Percentiles rank a stretch among this genome's conserved stretches.
Conservation (phyloP, 495 filamentous ascomycete species). For the Jackrogersella minutella region DNA sequence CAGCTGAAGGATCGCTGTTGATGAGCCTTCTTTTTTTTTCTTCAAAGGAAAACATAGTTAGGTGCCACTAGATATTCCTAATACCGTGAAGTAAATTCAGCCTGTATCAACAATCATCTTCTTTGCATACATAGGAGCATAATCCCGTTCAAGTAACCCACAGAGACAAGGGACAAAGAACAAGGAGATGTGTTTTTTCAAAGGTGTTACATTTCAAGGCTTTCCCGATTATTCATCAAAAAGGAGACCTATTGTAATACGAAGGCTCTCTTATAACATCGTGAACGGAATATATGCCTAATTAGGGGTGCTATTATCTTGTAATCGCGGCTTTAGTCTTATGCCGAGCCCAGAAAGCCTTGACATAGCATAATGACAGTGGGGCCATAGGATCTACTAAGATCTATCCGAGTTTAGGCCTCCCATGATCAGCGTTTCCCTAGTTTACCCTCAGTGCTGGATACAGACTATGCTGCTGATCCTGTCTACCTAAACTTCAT, state of each 20-base stretch:
- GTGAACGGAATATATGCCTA: not conserved
- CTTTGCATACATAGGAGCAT: too few species aligned
- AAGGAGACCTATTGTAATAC: not conserved
- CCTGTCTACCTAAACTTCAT: too few species aligned
- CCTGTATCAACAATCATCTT: too few species aligned
- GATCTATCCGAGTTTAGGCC: slow-evolving; percentile 1
- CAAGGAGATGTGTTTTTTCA: too few species aligned
- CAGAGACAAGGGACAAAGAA: too few species aligned
- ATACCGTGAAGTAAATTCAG: too few species aligned
- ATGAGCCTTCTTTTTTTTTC: too few species aligned
- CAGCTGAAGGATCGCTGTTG: not conserved
- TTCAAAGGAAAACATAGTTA: not conserved
- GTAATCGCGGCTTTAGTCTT: not conserved
- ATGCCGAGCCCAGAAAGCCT: not conserved
- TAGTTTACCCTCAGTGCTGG: not conserved
- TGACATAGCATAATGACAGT: not conserved
- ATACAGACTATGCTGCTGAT: not conserved
- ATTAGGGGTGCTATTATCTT: not conserved
- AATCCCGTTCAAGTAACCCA: too few species aligned
- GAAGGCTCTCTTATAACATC: not conserved
- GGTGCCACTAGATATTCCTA: too few species aligned
- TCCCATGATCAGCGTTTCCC: not conserved
- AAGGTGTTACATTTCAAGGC: too few species aligned
- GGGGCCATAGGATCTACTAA: slow-evolving; percentile 1
- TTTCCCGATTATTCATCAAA: too few species aligned